phyloP scores from a whole-genome alignment of 768 basidiomycete genomes.

The Russula griseocarnosa region DNA sequence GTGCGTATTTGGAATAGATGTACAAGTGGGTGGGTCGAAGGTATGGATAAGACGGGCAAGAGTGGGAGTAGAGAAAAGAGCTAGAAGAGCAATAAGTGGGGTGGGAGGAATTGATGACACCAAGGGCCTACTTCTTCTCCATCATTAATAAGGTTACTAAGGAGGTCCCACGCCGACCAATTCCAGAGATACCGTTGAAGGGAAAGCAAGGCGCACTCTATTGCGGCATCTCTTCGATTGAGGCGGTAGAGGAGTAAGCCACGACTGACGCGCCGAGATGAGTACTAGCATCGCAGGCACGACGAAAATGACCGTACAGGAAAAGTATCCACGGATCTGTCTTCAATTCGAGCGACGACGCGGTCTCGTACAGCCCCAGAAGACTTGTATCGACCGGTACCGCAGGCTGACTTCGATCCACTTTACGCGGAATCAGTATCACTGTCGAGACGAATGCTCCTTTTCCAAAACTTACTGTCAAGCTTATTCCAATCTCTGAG shows the following conservation, averaged over 20 bases:
- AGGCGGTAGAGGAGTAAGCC: slow-evolving; percentile 78
- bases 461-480: slow-evolving; percentile 50
- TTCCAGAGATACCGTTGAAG: slow-evolving; percentile 29
- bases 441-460: background rate
- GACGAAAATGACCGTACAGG: slow-evolving; percentile 45
- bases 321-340: slow-evolving; percentile 82
- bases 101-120: background rate
- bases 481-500: slow-evolving; percentile 82
- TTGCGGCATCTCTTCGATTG: slow-evolving; percentile 77
- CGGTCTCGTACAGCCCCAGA: slow-evolving; percentile 53
- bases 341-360: slow-evolving; percentile 40
- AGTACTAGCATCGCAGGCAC: slow-evolving; percentile 7
- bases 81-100: slow-evolving; percentile 31
- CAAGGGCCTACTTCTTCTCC: slow-evolving; percentile 24
- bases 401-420: slow-evolving; percentile 64
- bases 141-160: slow-evolving; percentile 28
- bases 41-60: slow-evolving; percentile 48
- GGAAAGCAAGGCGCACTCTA: slow-evolving; percentile 73
- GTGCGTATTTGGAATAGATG: slow-evolving; percentile 84
- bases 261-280: slow-evolving; percentile 48
- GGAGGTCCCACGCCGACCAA: slow-evolving; percentile 26
- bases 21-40: slow-evolving; percentile 51
- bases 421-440: slow-evolving; percentile 37
- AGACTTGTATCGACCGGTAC: slow-evolving; percentile 60
- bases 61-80: slow-evolving; percentile 44